Percentiles rank a stretch among this genome's conserved stretches.
These are phyloP conservation scores for Dysphania ambrosioides DNA, from an alignment of 148 eudicot species.

Conservation along the genomic window DNA sequence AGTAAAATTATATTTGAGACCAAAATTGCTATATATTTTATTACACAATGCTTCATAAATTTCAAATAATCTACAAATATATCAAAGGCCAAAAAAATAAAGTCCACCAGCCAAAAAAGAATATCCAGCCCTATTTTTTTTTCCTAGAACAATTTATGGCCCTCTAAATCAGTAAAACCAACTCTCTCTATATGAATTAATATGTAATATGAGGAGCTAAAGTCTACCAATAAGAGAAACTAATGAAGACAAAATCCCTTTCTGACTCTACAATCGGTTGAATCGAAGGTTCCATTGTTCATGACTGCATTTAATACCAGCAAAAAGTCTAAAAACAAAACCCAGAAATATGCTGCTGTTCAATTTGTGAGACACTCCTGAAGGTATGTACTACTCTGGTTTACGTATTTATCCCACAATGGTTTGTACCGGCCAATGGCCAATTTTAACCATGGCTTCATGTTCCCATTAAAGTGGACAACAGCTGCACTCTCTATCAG, in stretches of 20 bases:
- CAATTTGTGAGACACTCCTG: slow-evolving; percentile 53
- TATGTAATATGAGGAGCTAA: slow-evolving; percentile 25
- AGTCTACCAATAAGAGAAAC: slow-evolving; percentile 31
- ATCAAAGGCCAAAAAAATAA: slow-evolving; percentile 20
- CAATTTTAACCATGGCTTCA: slow-evolving; percentile 81
- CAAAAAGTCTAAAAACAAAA: background rate
- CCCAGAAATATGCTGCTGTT: slow-evolving; percentile 21
- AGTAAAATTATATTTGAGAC: slow-evolving; percentile 23
- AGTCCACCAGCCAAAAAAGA: slow-evolving; percentile 25
- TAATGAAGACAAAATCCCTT: slow-evolving; percentile 44
- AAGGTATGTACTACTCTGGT: slow-evolving; percentile 51
- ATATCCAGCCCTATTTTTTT: slow-evolving; percentile 18
- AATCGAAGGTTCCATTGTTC: too few species aligned
- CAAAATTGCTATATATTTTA: slow-evolving; percentile 33
- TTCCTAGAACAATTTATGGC: slow-evolving; percentile 26
- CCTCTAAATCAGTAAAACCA: slow-evolving; percentile 10
- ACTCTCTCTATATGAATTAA: slow-evolving; percentile 12
- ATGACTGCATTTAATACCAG: slow-evolving; percentile 23
- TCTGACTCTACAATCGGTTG: too few species aligned
- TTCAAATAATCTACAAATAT: slow-evolving; percentile 30
- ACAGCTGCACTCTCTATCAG: slow-evolving; percentile 77
- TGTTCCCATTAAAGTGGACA: slow-evolving; percentile 70
- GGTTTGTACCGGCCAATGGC: slow-evolving; percentile 53
- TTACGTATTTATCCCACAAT: slow-evolving; percentile 59
- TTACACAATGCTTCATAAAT: slow-evolving; percentile 28